Base-by-base conservation (phyloP, 352 stramenopile genomes). In the Phytopythium cucurbitacearum region DNA sequence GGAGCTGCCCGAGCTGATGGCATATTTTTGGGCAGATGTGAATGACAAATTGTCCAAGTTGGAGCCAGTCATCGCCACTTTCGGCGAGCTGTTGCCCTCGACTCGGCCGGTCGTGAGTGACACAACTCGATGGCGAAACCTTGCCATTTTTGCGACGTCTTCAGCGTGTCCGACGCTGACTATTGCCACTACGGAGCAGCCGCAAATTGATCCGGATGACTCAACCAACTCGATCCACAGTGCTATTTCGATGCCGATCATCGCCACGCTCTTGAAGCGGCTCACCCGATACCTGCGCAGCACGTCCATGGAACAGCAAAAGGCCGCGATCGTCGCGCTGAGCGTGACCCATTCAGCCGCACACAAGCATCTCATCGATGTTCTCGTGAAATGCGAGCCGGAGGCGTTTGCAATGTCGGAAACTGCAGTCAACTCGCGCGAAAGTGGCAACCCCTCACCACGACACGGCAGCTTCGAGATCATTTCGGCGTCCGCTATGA, bases 1-100 rank as follows among this genome's bases (percentile, higher is more conserved):
- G 3, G 64, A 59, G 53, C 64, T 70, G 34, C 73, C 82, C 6
- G 70, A 86, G n/a, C 68, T 90, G 21, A 67, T 67, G 1, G 62
- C 65, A 8, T 88, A 80, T 59, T 83, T 91, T 51, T 93, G 80
- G 80, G 52, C 57, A 1, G 73, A 88, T 33, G 66, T 87, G 35
- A 72, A 62, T 42, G 76, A 87, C 52, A 87, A 83, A 7, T 65
- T 87, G 7, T 50, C 67, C 21, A 81, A 87, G 16, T 56, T 86
- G 5, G 82, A 91, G 45, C 82, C 81, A 2, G 66, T 73, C 6
- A 70, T 91, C 7, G 59, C 76, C 7, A 57, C 61, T 3, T 35
- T 34, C 15, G 9, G 36, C 3, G 48, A 59, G 21, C 21, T 28
- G 21, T 28, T 28, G 21, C 21, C 21, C 21, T 28, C 21, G 21